phyloP scores from a whole-genome alignment of 2,329 filamentous ascomycete species.

The Fusarium phyllophilum region DNA sequence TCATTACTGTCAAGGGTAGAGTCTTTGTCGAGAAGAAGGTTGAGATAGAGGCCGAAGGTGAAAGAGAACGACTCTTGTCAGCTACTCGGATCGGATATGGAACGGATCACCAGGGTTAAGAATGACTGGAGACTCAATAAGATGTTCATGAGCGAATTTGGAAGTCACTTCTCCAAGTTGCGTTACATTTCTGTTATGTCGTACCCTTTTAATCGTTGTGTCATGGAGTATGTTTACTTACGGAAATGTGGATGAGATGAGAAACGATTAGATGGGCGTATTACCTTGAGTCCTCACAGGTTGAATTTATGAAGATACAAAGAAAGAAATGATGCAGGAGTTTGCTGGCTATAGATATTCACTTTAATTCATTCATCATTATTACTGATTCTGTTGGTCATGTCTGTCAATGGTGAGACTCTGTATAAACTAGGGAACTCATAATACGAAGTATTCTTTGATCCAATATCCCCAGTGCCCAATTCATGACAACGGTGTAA shows the following conservation, averaged over 20 bases:
- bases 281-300: neutral
- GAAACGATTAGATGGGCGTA: neutral
- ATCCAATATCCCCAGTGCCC: rapidly evolving
- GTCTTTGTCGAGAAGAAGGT: conserved; percentile 26
- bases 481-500: neutral
- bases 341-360: neutral
- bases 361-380: neutral
- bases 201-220: neutral
- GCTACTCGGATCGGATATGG: conserved; percentile 12
- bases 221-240: too few species aligned
- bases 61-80: conserved; percentile 29
- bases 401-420: too few species aligned
- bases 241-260: neutral
- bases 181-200: too few species aligned
- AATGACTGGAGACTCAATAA: neutral
- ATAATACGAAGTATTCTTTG: rapidly evolving
- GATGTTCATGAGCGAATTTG: rapidly evolving
- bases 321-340: neutral
- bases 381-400: neutral
- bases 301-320: too few species aligned
- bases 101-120: neutral
- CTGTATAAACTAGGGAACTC: neutral
- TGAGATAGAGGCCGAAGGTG: conserved; percentile 18
- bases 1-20: conserved; percentile 14
- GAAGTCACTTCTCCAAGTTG: rapidly evolving